phyloP scores from a whole-genome alignment of 2,329 filamentous ascomycete genomes.

The Penicillium brevicompactum region DNA sequence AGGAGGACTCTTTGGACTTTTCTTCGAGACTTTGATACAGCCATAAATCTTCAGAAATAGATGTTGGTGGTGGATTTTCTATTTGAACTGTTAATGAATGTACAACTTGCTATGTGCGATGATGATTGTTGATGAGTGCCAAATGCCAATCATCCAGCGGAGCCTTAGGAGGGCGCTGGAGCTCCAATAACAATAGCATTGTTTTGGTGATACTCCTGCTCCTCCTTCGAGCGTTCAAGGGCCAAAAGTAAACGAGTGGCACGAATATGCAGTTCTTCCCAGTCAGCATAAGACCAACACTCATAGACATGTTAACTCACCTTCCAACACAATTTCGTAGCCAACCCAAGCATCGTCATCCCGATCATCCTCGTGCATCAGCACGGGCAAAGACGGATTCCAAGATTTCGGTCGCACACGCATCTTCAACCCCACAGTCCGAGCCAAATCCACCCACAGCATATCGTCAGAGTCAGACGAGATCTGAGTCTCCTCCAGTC shows the following conservation, averaged over 20 bases:
- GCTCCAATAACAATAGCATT: slow-evolving; percentile 60
- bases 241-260: slow-evolving; percentile 65
- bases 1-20: slow-evolving; percentile 27
- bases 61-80: not conserved
- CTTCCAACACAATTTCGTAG: slow-evolving; percentile 72
- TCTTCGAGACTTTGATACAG: slow-evolving; percentile 15
- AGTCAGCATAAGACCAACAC: not conserved
- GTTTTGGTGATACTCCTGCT: slow-evolving; percentile 57
- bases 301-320: slow-evolving; percentile 47
- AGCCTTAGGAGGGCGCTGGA: not conserved
- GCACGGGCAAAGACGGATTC: slow-evolving; percentile 52
- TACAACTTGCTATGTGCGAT: not conserved
- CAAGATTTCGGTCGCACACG: slow-evolving; percentile 59
- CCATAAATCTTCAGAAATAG: not conserved
- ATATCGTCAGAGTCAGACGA: slow-evolving; percentile 47
- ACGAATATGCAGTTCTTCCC: slow-evolving; percentile 66
- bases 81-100: not conserved
- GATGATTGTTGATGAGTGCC: not conserved
- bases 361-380: slow-evolving; percentile 48
- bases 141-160: not conserved
- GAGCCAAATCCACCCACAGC: slow-evolving; percentile 68
- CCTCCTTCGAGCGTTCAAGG: slow-evolving; percentile 65
- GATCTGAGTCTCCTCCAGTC: slow-evolving; percentile 14
- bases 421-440: slow-evolving; percentile 70
- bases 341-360: slow-evolving; percentile 68